Percentiles rank a stretch among this genome's conserved stretches.
Evolutionary conservation across 139 green algal species (phyloP).

Genomic region (Closterium sp.): DNA sequence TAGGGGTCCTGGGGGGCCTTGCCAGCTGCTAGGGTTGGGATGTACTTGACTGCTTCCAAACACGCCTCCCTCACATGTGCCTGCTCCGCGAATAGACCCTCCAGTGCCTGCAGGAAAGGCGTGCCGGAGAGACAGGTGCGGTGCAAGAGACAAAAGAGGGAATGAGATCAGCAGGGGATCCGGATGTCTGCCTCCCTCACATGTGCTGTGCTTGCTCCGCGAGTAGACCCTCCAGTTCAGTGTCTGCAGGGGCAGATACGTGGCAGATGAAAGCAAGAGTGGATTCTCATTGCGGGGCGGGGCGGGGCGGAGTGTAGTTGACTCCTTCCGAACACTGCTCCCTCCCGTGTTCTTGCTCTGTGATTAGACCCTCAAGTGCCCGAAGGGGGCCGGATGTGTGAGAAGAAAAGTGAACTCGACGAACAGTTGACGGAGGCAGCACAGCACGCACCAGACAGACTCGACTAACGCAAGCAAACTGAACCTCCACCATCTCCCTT

Average conservation of each 20-base stretch:
- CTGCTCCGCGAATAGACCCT: conserved; percentile 28
- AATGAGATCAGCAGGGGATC: too few relatives aligned
- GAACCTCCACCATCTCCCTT: too few relatives aligned
- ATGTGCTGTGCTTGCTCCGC: conserved; percentile 33
- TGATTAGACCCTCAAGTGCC: conserved; percentile 14
- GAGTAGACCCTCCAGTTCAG: conserved; percentile 16
- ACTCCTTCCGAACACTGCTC: conserved; percentile 28
- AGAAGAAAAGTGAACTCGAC: too few relatives aligned
- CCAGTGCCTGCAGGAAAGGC: conserved; percentile 28
- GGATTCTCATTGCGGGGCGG: neutral
- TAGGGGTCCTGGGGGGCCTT: neutral
- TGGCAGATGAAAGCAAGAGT: neutral
- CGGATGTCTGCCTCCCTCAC: conserved; percentile 42
- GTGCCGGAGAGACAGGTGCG: too few relatives aligned
- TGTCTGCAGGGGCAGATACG: conserved; percentile 1
- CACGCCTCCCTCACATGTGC: conserved; percentile 43
- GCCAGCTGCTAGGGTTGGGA: conserved; percentile 26
- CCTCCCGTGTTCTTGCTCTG: conserved; percentile 34
- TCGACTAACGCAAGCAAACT: too few relatives aligned
- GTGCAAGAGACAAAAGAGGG: too few relatives aligned
- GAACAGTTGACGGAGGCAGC: too few relatives aligned
- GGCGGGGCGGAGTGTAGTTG: neutral
- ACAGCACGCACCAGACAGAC: too few relatives aligned
- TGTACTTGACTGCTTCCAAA: conserved; percentile 28
- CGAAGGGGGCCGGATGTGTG: too few relatives aligned